phyloP scores from a whole-genome alignment of 2,329 filamentous ascomycete genomes.

The Sporothrix phasma region DNA sequence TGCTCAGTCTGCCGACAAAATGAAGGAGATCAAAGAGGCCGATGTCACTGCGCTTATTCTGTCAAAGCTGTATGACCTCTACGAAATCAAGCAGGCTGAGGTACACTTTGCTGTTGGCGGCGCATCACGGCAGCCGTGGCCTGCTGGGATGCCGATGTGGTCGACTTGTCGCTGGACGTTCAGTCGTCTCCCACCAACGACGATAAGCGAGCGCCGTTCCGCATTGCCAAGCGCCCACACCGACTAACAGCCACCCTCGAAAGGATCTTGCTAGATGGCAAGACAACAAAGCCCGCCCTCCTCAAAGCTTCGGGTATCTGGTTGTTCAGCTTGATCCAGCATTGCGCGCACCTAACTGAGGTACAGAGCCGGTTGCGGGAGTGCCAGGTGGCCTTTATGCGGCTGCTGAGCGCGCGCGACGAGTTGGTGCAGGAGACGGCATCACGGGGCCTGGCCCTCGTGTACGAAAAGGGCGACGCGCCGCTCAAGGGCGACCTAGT shows the following conservation, averaged over 20 bases:
- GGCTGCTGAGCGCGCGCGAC: conserved; percentile 76
- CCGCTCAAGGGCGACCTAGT: conserved; percentile 73
- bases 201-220: conserved; percentile 23
- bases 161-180: conserved; percentile 68
- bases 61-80: conserved; percentile 60
- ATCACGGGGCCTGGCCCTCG: conserved; percentile 78
- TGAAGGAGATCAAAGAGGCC: neutral
- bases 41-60: conserved; percentile 46
- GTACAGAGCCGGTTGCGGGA: conserved; percentile 66
- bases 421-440: conserved; percentile 94
- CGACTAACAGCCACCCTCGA: conserved; percentile 49
- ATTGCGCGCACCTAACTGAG: conserved; percentile 68
- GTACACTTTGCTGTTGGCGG: conserved; percentile 87
- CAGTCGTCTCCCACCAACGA: conserved; percentile 27
- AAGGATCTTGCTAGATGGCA: conserved; percentile 67
- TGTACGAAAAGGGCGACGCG: conserved; percentile 85
- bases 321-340: conserved; percentile 84
- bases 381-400: conserved; percentile 79
- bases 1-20: neutral
- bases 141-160: conserved; percentile 74
- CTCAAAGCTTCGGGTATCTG: conserved; percentile 91
- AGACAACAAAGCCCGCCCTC: conserved; percentile 76
- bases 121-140: conserved; percentile 68
- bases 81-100: conserved; percentile 78
- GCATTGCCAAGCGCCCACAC: conserved; percentile 30